Percentiles rank a stretch among this genome's conserved stretches.
Evolutionary conservation across 2,329 filamentous ascomycete genomes (phyloP).

Genomic region (Cercospora sesami): DNA sequence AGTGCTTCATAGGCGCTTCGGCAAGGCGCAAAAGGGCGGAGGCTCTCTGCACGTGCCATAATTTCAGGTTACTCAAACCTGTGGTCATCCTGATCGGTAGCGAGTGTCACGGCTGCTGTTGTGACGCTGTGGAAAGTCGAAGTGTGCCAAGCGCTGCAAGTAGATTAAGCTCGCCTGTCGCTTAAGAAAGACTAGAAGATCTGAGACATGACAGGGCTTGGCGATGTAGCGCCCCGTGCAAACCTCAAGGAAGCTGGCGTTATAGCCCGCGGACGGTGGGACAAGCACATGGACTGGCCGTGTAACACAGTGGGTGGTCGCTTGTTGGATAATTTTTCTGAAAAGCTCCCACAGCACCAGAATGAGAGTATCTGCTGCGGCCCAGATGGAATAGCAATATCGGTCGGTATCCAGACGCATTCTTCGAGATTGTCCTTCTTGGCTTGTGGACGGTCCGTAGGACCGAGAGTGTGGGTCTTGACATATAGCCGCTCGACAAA

Average conservation of each 20-base stretch:
- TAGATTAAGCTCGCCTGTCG: slow-evolving; percentile 26
- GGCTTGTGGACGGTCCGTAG: slow-evolving; percentile 2
- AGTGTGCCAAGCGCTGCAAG: slow-evolving; percentile 22
- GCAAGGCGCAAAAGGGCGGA: slow-evolving; percentile 7
- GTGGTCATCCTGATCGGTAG: slow-evolving; percentile 11
- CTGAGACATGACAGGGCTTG: slow-evolving; percentile 22
- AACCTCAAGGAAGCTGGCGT: slow-evolving; percentile 1
- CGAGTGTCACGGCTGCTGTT: slow-evolving; percentile 7
- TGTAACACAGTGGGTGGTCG: not conserved
- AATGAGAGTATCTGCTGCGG: not conserved
- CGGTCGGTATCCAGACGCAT: not conserved
- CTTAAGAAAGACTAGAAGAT: slow-evolving; percentile 16
- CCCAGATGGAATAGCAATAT: not conserved
- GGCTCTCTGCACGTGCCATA: slow-evolving; percentile 13
- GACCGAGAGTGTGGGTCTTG: not conserved
- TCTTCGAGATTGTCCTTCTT: not conserved
- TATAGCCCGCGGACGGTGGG: not conserved
- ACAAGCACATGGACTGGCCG: not conserved
- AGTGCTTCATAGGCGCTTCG: slow-evolving; percentile 16
- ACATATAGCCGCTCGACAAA: not conserved
- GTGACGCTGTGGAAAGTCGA: not conserved
- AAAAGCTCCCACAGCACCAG: not conserved
- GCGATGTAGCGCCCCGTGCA: slow-evolving; percentile 8
- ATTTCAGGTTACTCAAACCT: not conserved
- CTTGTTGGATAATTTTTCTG: not conserved